Conservation (phyloP, 1,284 basidiomycete species). For the Apiotrichum montevideense region DNA sequence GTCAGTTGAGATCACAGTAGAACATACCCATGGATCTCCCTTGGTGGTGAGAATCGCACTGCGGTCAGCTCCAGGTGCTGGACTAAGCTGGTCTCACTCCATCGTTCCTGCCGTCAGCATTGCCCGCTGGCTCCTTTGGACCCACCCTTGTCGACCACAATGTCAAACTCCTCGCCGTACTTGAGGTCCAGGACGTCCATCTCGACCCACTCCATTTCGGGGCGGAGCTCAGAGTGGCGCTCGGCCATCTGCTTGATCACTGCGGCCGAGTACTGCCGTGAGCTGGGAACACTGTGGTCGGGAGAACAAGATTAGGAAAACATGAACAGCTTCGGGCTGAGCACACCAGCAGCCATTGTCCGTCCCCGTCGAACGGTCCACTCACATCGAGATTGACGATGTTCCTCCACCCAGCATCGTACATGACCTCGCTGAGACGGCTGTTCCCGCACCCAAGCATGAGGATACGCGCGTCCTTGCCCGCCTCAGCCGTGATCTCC, state of each 20-base stretch:
- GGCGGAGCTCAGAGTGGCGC: conserved; percentile 54
- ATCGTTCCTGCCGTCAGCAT: conserved; percentile 60
- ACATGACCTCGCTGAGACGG: conserved; percentile 61
- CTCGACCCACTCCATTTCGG: conserved; percentile 78
- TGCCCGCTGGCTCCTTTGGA: background rate
- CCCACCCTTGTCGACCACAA: conserved; percentile 81
- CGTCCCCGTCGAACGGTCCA: conserved; percentile 4
- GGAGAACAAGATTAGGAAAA: too few species aligned
- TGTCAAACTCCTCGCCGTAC: conserved; percentile 69
- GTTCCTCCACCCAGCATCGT: conserved; percentile 77
- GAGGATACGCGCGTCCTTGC: conserved; percentile 62
- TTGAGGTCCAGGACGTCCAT: conserved; percentile 76
- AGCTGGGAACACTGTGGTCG: background rate
- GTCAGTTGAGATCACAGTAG: background rate
- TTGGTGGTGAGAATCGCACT: conserved; percentile 80
- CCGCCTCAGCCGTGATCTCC: conserved; percentile 21
- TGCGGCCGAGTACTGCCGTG: conserved; percentile 64
- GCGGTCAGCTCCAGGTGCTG: background rate
- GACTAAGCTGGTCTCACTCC: conserved; percentile 51
- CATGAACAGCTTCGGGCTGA: too few species aligned
- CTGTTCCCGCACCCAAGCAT: conserved; percentile 93
- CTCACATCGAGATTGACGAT: conserved; percentile 79
- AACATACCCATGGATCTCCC: conserved; percentile 76
- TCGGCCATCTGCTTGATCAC: conserved; percentile 74
- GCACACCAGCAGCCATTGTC: too few species aligned